These are phyloP conservation scores for Penicillium herquei DNA, from an alignment of 495 filamentous ascomycete species.

Conservation along the genomic window DNA sequence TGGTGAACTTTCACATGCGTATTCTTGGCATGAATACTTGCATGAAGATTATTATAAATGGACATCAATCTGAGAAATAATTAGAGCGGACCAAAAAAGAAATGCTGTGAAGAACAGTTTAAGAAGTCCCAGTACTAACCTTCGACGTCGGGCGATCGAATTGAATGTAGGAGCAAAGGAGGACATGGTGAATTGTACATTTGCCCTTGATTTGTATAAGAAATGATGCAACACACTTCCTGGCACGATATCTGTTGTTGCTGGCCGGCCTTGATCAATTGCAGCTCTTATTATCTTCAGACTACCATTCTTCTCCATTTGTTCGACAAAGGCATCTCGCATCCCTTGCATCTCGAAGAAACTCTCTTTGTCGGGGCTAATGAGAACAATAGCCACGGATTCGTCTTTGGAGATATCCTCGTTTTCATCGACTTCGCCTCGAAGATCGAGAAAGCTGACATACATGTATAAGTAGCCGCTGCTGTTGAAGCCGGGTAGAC, in stretches of 20 bases:
- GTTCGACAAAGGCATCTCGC: constrained; percentile 74
- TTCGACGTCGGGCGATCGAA: constrained; percentile 62
- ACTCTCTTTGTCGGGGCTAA: constrained; percentile 86
- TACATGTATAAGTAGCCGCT: constrained; percentile 99
- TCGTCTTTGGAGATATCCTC: constrained; percentile 56
- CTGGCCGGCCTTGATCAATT: constrained; percentile 66
- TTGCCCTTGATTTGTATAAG: constrained; percentile 86
- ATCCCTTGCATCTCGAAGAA: constrained; percentile 88
- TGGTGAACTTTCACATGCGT: constrained; percentile 83
- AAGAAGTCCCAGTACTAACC: constrained; percentile 32
- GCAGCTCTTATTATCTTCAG: constrained; percentile 73
- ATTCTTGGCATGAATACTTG: constrained; percentile 77
- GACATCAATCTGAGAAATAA: constrained; percentile 61
- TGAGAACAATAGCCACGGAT: constrained; percentile 86
- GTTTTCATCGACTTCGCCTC: constrained; percentile 31
- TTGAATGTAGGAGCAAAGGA: constrained; percentile 71
- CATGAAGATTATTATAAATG: constrained; percentile 80
- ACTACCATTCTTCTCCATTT: constrained; percentile 72
- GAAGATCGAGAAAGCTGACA: constrained; percentile 77
- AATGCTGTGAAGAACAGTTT: not conserved
- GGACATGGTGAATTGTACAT: constrained; percentile 95
- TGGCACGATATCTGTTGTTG: constrained; percentile 71
- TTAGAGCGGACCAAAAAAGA: not conserved
- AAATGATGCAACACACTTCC: constrained; percentile 83
- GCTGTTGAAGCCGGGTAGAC: constrained; percentile 95